Evolutionary conservation across 331 rosid genomes (phyloP), one percentile per base, ranked within the genome.

Genomic region (Phaseolus coccineus): DNA sequence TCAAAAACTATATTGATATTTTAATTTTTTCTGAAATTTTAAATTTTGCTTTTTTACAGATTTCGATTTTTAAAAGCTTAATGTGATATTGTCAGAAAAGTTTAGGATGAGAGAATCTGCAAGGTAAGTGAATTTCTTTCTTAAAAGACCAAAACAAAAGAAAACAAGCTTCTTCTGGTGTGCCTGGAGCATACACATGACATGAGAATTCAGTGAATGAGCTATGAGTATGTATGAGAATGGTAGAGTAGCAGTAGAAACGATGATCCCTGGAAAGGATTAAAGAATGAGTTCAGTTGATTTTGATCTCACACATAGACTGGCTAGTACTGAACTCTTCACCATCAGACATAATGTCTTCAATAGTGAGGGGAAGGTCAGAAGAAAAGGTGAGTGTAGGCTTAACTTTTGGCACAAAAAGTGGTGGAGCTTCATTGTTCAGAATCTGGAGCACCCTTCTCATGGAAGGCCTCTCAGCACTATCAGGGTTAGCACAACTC

Each of bases 311-410:
- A 40, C 46, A 33, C 44, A 16, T 8, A 31, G 44, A 61, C 2
- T 14, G 44, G 25, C 25, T 61, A 5, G 24, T 61, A 7, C 8
- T 15, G 25, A 62, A 33, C 13, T 33, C 46, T 33, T 63, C 5
- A 33, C 5, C 27, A 15, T 33, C 69, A 1, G 69, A 63, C 33
- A 63, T 47, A 33, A 63, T 33, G 69, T 33, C 46, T 13, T 63
- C 27, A 63, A 63, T 63, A 7, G 69, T 31, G 47, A 63, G 69
- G 33, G 69, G 69, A 2, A 63, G 46, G 25, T 3, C 13, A 63
- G 47, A 31, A 16, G 69, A 63, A 7, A 63, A 63, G 25, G 69
- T 63, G 46, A 63, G 69, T 6, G 69, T 63, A 33, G 69, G 69
- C 27, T 31, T 63, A 2, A 63, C 46, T 15, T 63, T 63, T 2